Evolutionary conservation across 2,329 filamentous ascomycete species (phyloP).

Genomic region (Macrophomina pseudophaseolina): DNA sequence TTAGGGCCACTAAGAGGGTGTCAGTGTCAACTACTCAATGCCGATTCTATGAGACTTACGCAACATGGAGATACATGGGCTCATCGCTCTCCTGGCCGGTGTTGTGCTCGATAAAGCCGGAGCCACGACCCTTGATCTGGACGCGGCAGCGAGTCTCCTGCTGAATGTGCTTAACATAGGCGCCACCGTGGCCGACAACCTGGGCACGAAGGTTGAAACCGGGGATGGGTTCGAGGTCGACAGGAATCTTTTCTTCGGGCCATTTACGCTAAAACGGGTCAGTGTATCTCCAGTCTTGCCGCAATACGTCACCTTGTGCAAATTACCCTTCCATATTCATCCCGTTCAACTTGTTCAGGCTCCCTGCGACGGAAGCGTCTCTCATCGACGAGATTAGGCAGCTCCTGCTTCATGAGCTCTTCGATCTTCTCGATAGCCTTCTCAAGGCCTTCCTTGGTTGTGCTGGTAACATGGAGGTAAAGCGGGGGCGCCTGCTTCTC

Average conservation of each 20-base stretch:
- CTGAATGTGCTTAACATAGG: constrained; percentile 98
- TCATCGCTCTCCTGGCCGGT: constrained; percentile 94
- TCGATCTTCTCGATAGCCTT: constrained; percentile 86
- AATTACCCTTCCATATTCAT: constrained; percentile 85
- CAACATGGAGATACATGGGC: constrained; percentile 94
- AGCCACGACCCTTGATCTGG: constrained; percentile 96
- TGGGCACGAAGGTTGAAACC: constrained; percentile 97
- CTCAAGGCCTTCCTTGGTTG: constrained; percentile 87
- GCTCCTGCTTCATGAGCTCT: constrained; percentile 93
- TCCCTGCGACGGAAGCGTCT: constrained; percentile 86
- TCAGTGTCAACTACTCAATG: constrained; percentile 12
- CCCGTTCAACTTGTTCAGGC: constrained; percentile 79
- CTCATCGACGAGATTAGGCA: constrained; percentile 94
- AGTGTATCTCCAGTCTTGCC: constrained; percentile 30
- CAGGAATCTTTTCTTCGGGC: constrained; percentile 94
- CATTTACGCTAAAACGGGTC: constrained; percentile 79
- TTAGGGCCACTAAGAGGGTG: constrained; percentile 73
- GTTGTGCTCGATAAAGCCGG: constrained; percentile 87
- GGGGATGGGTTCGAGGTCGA: constrained; percentile 85
- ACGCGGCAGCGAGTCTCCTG: constrained; percentile 93
- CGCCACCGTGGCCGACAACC: constrained; percentile 91
- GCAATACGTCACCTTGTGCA: constrained; percentile 5
- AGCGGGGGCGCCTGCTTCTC: constrained; percentile 78
- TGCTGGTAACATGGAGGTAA: constrained; percentile 95
- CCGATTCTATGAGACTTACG: constrained; percentile 62